Percentiles rank a stretch among this genome's conserved stretches.
Conservation (phyloP, 2,329 filamentous ascomycete species). For the Ascochyta fabae region DNA sequence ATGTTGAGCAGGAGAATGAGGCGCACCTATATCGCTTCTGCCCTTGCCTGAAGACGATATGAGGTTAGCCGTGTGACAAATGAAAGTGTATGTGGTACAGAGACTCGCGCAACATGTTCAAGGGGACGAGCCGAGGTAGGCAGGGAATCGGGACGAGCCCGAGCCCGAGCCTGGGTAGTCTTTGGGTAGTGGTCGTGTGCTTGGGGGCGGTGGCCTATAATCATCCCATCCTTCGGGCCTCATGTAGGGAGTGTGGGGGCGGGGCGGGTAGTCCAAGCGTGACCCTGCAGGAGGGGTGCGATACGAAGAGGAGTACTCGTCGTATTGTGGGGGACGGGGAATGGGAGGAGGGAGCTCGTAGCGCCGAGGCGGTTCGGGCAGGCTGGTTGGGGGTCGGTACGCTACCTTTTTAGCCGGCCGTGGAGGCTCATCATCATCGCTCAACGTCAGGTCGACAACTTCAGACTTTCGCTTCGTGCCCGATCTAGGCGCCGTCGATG, state of each 20-base stretch:
- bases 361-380: constrained; percentile 40
- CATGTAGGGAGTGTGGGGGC: constrained; percentile 11
- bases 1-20: constrained; percentile 1
- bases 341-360: constrained; percentile 40
- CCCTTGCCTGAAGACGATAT: constrained; percentile 28
- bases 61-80: constrained; percentile 33
- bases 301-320: constrained; percentile 24
- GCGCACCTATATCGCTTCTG: constrained; percentile 40
- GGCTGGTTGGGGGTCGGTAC: constrained; percentile 48
- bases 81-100: constrained; percentile 17
- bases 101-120: constrained; percentile 24
- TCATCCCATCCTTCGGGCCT: constrained; percentile 8
- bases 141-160: constrained; percentile 35
- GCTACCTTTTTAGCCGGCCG: constrained; percentile 51
- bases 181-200: constrained; percentile 9
- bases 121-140: constrained; percentile 38
- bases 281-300: constrained; percentile 32
- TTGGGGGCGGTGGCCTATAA: constrained; percentile 14
- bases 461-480: constrained; percentile 54
- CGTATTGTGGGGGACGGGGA: constrained; percentile 24
- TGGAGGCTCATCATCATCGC: constrained; percentile 52
- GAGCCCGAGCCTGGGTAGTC: constrained; percentile 24
- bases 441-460: constrained; percentile 58
- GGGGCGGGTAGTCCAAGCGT: constrained; percentile 26
- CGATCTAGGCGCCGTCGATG: constrained; percentile 41